Base-by-base conservation (phyloP, 306 rosid genomes). In the Cucurbita ficifolia region DNA sequence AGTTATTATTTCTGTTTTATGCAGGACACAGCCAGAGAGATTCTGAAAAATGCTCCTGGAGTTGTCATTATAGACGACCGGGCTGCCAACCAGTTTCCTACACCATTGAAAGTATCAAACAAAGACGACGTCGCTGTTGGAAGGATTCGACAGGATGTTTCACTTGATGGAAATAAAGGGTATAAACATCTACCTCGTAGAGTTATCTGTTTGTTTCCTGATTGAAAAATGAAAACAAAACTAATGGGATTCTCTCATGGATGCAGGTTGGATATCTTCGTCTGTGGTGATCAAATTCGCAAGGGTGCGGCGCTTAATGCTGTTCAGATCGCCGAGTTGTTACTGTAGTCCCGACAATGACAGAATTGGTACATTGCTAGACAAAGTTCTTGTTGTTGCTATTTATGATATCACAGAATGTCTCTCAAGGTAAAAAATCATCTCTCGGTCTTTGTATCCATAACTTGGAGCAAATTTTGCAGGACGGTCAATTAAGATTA, bases 291-390 rank as follows among this genome's bases (percentile, higher is more conserved):
- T 86, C 99, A 95, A 85, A 88, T 95, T 73, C 99, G 97, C 70
- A 95, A 95, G 83, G 97, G 99, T 59, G 99, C 97, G 58, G 99
- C 97, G 22, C 96, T 95, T 70, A 95, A 95, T 72, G 99, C 99
- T 40, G 82, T 95, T 81, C 99, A 89, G 88, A 91, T 95, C 61
- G 99, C 97, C 1, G 97, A 95, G 91, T 61, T 95, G 97, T 78
- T 95, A 82, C 82, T 91, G 35, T 94, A 88, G 42, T 72, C 11
- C 21, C 2, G 1, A 14, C 58, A 14, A 16, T 1, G 3, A 4
- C 56, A 22, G 10, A 13, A 70, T 7, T 4, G 45, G 54, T 70
- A 70, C 8, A 14, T 29, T 50, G 36, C 35, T 7, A 61, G 69
- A 64, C 7, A 1, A 64, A 64, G 72, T 64, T 36, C 42, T 18